Conservation (phyloP, 495 filamentous ascomycete species). For the Chaetomium tenue region DNA sequence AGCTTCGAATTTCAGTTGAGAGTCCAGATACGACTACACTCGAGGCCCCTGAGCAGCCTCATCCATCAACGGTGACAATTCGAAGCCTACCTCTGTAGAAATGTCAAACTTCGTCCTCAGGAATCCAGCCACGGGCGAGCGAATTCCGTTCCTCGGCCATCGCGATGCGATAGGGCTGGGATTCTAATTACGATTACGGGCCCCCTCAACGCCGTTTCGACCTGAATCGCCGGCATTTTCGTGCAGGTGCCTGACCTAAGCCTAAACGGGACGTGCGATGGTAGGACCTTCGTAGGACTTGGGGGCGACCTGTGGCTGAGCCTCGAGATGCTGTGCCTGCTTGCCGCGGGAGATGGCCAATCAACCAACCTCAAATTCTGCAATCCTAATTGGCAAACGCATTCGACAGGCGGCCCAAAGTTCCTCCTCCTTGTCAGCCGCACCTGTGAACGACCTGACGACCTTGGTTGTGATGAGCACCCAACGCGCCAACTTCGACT, state of each 20-base stretch:
- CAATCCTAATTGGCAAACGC: background rate
- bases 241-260: constrained; percentile 37
- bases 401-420: background rate
- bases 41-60: too few relatives aligned
- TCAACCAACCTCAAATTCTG: background rate
- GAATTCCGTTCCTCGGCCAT: too few relatives aligned
- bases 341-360: constrained; percentile 11
- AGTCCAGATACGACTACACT: too few relatives aligned
- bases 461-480: background rate
- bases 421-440: constrained; percentile 7
- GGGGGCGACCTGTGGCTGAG: constrained; percentile 30
- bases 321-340: constrained; percentile 26
- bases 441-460: background rate
- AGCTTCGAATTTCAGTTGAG: too few relatives aligned
- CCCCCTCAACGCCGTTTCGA: constrained; percentile 9
- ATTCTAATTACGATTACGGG: too few relatives aligned
- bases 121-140: too few relatives aligned
- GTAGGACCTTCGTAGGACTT: constrained; percentile 42
- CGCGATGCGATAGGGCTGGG: too few relatives aligned
- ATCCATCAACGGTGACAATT: too few relatives aligned
- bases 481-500: background rate
- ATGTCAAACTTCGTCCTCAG: too few relatives aligned
- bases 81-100: too few relatives aligned
- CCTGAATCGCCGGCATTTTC: constrained; percentile 21
- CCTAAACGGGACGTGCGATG: constrained; percentile 23